A percentile compares a stretch with the other conserved stretches of the same genome.
These are phyloP conservation scores for Astragalus glycyphyllos DNA, from an alignment of 306 rosid species.

Conservation along the genomic window DNA sequence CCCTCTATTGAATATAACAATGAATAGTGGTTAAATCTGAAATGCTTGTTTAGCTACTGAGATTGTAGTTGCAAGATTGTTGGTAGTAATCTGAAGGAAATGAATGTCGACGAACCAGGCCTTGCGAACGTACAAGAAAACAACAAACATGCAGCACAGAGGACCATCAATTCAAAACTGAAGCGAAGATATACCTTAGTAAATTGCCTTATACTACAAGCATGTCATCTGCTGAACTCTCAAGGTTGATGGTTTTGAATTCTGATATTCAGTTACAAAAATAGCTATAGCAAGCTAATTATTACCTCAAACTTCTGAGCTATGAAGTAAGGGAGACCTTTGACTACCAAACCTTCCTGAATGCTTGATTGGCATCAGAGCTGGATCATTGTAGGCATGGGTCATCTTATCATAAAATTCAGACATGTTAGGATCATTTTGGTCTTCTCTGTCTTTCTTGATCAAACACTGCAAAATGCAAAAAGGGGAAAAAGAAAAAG, in stretches of 20 bases:
- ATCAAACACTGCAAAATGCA: conserved; percentile 64
- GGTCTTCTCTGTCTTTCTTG: conserved; percentile 72
- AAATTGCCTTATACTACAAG: conserved; percentile 17
- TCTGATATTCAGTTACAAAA: conserved; percentile 18
- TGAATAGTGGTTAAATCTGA: not conserved
- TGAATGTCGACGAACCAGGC: not conserved
- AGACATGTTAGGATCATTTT: conserved; percentile 52
- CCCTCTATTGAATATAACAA: not conserved
- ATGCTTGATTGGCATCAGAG: conserved; percentile 55
- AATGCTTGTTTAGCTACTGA: not conserved
- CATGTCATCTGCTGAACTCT: conserved; percentile 24
- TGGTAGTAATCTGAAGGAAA: conserved; percentile 3
- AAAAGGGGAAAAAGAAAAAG: not conserved
- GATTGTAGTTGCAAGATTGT: conserved; percentile 1
- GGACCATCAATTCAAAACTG: conserved; percentile 15
- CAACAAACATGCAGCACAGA: not conserved
- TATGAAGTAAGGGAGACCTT: conserved; percentile 58
- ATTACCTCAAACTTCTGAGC: conserved; percentile 43
- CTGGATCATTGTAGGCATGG: conserved; percentile 72
- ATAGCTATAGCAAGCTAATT: conserved; percentile 12
- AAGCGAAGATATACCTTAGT: conserved; percentile 8
- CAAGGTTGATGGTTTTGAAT: not conserved
- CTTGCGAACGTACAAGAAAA: not conserved
- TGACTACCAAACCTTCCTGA: conserved; percentile 41
- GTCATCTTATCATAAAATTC: conserved; percentile 61